Evolutionary conservation across 2,329 filamentous ascomycete genomes (phyloP).

Genomic region (Cladobotryum protrusum): DNA sequence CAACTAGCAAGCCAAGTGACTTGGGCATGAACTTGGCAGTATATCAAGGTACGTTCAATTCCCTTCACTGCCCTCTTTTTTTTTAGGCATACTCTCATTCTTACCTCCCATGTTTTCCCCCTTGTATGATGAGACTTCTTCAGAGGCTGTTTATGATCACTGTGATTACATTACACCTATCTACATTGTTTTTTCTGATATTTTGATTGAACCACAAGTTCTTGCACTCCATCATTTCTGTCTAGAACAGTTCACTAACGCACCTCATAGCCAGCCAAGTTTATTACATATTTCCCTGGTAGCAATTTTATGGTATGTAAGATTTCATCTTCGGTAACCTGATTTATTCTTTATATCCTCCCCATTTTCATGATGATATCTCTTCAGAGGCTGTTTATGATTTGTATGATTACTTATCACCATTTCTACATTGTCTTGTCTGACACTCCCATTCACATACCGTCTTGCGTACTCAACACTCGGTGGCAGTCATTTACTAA

Average conservation of each 20-base stretch:
- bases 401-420: constrained; percentile 29
- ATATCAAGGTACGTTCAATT: constrained; percentile 16
- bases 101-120: background rate
- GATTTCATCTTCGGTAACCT: constrained; percentile 9
- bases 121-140: constrained; percentile 35
- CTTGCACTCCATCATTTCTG: too few relatives aligned
- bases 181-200: background rate
- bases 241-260: too few relatives aligned
- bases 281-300: too few relatives aligned
- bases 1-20: background rate
- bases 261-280: too few relatives aligned
- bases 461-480: background rate
- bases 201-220: background rate
- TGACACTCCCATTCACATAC: background rate
- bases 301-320: too few relatives aligned
- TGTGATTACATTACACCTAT: constrained; percentile 28
- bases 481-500: too few relatives aligned
- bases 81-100: too few relatives aligned
- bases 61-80: too few relatives aligned
- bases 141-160: constrained; percentile 45
- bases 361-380: constrained; percentile 33
- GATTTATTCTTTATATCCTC: background rate
- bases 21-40: background rate
- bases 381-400: constrained; percentile 46
- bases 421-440: constrained; percentile 11